These are phyloP conservation scores for Fusarium sp. DNA, from an alignment of 2,329 filamentous ascomycete genomes.

Conservation along the genomic window DNA sequence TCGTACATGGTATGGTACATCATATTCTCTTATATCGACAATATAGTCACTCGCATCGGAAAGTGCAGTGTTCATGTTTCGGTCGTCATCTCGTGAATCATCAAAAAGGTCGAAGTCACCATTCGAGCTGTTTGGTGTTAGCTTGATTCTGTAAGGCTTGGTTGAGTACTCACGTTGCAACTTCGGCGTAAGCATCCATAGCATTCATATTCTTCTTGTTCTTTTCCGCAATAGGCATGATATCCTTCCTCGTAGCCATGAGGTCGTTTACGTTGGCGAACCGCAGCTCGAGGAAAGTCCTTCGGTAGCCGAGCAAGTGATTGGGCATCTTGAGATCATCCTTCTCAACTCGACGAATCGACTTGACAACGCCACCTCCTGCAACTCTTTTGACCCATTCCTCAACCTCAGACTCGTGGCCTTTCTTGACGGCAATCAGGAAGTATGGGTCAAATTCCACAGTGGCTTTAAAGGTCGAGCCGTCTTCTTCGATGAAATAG, in stretches of 20 bases:
- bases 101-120: conserved; percentile 96
- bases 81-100: conserved; percentile 82
- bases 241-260: conserved; percentile 82
- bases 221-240: conserved; percentile 93
- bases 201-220: conserved; percentile 97
- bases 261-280: conserved; percentile 92
- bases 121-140: conserved; percentile 64
- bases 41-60: conserved; percentile 96
- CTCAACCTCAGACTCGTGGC: conserved; percentile 91
- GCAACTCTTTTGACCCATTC: conserved; percentile 89
- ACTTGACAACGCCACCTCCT: conserved; percentile 85
- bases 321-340: conserved; percentile 97
- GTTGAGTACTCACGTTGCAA: conserved; percentile 76
- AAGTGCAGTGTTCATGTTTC: conserved; percentile 79
- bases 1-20: conserved; percentile 98
- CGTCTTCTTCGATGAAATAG: conserved; percentile 94
- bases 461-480: conserved; percentile 93
- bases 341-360: conserved; percentile 82
- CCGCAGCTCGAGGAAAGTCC: conserved; percentile 86
- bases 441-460: conserved; percentile 98
- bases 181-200: conserved; percentile 98
- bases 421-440: conserved; percentile 87
- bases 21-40: conserved; percentile 98
- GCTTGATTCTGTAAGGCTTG: background rate
- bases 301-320: conserved; percentile 89